A percentile compares a stretch with the other conserved stretches of the same genome.
Conservation (phyloP, 2,329 filamentous ascomycete genomes). For the Chrysoporthe cubensis region DNA sequence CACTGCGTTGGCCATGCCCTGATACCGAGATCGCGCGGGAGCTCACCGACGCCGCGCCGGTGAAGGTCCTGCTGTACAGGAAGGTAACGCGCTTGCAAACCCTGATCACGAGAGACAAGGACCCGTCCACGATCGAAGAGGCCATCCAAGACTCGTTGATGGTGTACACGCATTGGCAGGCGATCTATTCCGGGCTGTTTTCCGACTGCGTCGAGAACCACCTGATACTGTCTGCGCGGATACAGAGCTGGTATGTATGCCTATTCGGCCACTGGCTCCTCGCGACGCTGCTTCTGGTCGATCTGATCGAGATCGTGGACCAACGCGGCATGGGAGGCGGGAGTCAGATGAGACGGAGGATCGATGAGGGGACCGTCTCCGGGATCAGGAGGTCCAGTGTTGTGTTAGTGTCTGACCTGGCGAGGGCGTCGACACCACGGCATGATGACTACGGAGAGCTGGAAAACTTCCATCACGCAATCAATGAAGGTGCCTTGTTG, state of each 20-base stretch:
- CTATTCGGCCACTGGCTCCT: constrained; percentile 63
- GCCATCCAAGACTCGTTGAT: constrained; percentile 51
- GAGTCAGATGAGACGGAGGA: constrained; percentile 35
- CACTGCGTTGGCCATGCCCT: constrained; percentile 56
- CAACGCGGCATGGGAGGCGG: constrained; percentile 37
- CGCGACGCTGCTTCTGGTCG: constrained; percentile 57
- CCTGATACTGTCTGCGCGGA: constrained; percentile 51
- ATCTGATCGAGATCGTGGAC: constrained; percentile 56
- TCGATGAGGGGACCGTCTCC: constrained; percentile 39
- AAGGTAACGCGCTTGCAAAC: constrained; percentile 58
- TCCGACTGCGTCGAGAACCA: constrained; percentile 55
- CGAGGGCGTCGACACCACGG: constrained; percentile 46
- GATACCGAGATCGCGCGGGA: constrained; percentile 54
- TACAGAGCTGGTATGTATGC: constrained; percentile 64
- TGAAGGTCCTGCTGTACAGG: constrained; percentile 63
- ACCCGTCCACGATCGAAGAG: constrained; percentile 41
- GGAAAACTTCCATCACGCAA: constrained; percentile 54
- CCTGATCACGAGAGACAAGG: constrained; percentile 40
- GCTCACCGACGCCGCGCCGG: constrained; percentile 57
- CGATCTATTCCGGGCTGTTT: constrained; percentile 55
- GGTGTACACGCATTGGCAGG: constrained; percentile 60
- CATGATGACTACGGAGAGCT: constrained; percentile 34
- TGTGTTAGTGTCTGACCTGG: constrained; percentile 52
- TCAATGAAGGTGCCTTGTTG: constrained; percentile 58
- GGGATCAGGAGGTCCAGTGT: constrained; percentile 50